These are phyloP conservation scores for Diplodia seriata DNA, from an alignment of 2,329 filamentous ascomycete genomes.

Conservation along the genomic window DNA sequence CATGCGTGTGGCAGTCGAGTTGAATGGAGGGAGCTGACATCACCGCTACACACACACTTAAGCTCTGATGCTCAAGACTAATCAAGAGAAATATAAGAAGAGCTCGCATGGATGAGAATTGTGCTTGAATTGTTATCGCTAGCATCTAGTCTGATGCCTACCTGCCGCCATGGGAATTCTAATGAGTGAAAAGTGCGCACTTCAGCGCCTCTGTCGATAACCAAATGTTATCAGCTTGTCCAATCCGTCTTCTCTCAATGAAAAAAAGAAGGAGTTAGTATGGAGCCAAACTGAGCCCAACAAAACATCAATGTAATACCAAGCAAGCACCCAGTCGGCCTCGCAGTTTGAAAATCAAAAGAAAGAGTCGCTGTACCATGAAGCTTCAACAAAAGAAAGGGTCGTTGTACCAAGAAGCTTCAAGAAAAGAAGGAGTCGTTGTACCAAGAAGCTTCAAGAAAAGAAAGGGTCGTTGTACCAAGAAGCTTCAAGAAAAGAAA, in stretches of 20 bases:
- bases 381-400: not conserved
- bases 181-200: too few species aligned
- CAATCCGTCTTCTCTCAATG: not conserved
- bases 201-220: not conserved
- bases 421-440: not conserved
- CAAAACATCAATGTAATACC: not conserved
- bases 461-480: not conserved
- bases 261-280: not conserved
- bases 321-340: not conserved
- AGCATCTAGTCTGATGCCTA: too few species aligned
- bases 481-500: not conserved
- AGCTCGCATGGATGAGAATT: too few species aligned
- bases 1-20: too few species aligned
- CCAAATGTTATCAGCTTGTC: not conserved
- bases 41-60: too few species aligned
- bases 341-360: not conserved
- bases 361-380: not conserved
- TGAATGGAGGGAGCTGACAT: too few species aligned
- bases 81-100: too few species aligned
- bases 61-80: too few species aligned
- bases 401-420: not conserved
- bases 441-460: not conserved
- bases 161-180: too few species aligned
- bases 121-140: too few species aligned
- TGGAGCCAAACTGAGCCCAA: not conserved